phyloP scores from a whole-genome alignment of 768 basidiomycete species.

The Brasilioporus rufonigricans region DNA sequence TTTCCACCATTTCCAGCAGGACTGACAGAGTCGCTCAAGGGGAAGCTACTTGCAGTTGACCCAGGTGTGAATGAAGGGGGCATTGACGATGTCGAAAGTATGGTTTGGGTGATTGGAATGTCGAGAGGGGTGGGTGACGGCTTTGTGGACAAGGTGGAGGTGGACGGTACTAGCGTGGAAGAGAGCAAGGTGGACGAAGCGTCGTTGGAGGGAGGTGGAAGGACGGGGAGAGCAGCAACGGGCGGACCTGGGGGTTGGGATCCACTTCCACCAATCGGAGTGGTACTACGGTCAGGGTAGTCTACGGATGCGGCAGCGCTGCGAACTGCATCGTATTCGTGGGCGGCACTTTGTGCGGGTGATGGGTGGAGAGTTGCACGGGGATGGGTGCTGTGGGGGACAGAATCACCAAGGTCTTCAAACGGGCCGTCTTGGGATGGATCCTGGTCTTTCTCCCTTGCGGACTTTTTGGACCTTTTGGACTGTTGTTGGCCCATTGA shows the following conservation, averaged over 20 bases:
- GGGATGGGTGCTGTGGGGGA: conserved; percentile 43
- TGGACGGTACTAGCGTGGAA: conserved; percentile 7
- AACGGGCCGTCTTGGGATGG: conserved; percentile 38
- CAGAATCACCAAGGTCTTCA: conserved; percentile 38
- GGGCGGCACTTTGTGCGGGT: conserved; percentile 40
- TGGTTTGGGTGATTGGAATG: conserved; percentile 79
- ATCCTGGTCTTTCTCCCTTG: conserved; percentile 69
- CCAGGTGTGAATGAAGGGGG: conserved; percentile 49
- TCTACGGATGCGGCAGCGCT: conserved; percentile 34
- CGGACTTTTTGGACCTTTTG: conserved; percentile 71
- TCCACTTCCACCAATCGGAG: conserved; percentile 41
- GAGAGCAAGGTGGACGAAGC: conserved; percentile 39
- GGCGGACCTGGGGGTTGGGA: conserved; percentile 33
- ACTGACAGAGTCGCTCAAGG: conserved; percentile 35
- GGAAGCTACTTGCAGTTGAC: conserved; percentile 42
- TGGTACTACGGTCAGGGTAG: conserved; percentile 31
- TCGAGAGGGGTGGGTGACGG: conserved; percentile 63
- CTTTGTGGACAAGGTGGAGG: conserved; percentile 26
- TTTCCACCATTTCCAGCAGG: conserved; percentile 42
- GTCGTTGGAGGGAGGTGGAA: conserved; percentile 38
- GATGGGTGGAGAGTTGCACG: conserved; percentile 42
- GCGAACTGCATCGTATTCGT: conserved; percentile 34
- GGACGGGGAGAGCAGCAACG: conserved; percentile 33
- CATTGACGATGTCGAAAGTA: conserved; percentile 68
- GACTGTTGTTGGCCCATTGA: conserved; percentile 85